A percentile compares a stretch with the other conserved stretches of the same genome.
Conservation (phyloP, 352 stramenopile species). For the Pythium pyrilobum region DNA sequence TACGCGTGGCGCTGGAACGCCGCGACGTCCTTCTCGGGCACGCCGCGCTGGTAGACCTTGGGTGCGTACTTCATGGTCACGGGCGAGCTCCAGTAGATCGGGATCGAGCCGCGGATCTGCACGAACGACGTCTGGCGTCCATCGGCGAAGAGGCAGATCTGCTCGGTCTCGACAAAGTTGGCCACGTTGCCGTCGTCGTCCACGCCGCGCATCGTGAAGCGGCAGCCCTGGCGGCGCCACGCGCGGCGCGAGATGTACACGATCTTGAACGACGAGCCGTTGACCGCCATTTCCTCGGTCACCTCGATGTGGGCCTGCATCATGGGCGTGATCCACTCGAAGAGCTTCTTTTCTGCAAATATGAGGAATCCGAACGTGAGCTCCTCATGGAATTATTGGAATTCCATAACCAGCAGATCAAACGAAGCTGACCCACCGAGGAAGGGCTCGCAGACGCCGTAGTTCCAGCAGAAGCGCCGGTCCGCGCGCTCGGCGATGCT, state of each 20-base stretch:
- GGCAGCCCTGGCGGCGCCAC: conserved; percentile 76
- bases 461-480: conserved; percentile 91
- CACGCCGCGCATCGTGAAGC: conserved; percentile 90
- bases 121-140: conserved; percentile 81
- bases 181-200: conserved; percentile 86
- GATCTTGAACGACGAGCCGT: conserved; percentile 42
- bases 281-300: conserved; percentile 42
- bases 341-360: conserved; percentile 39
- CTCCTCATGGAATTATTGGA: no score
- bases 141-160: conserved; percentile 68
- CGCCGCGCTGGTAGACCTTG: conserved; percentile 35
- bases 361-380: no score
- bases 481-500: conserved; percentile 57
- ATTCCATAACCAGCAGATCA: no score
- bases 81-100: conserved; percentile 90
- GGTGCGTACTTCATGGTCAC: conserved; percentile 92
- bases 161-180: conserved; percentile 94
- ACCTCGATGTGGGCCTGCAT: conserved; percentile 60
- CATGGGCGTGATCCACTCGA: conserved; percentile 56
- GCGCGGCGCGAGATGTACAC: conserved; percentile 66
- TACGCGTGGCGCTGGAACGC: conserved; percentile 62
- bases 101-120: conserved; percentile 95
- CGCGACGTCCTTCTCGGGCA: conserved; percentile 50
- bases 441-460: conserved; percentile 52
- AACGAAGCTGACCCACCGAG: no score